Conservation (phyloP, 331 rosid species). For the Pyrus hybrid region DNA sequence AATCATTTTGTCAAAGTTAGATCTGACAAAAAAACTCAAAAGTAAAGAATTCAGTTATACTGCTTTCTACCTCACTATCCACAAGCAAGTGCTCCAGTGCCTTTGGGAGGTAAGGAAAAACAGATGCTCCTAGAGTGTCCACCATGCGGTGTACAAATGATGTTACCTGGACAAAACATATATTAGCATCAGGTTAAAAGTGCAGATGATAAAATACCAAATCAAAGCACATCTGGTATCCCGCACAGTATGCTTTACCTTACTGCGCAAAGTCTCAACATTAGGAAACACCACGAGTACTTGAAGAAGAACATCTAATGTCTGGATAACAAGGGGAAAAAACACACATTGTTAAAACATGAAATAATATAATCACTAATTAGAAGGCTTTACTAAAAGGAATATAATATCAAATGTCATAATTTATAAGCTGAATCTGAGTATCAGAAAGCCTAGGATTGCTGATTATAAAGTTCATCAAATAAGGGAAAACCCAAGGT, state of each 20-base stretch:
- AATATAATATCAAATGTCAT: neutral
- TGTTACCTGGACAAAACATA: constrained; percentile 50
- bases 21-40: neutral
- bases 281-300: constrained; percentile 80
- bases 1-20: neutral
- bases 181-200: constrained; percentile 19
- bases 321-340: constrained; percentile 32
- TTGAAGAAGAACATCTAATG: constrained; percentile 90
- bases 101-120: constrained; percentile 90
- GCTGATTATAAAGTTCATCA: neutral
- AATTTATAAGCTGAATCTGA: neutral
- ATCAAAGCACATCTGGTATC: neutral
- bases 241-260: constrained; percentile 39
- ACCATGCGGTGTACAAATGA: constrained; percentile 99
- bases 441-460: neutral
- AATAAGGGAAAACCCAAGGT: neutral
- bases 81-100: constrained; percentile 83
- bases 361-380: neutral
- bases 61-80: constrained; percentile 67
- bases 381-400: neutral
- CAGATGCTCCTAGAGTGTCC: constrained; percentile 82
- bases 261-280: constrained; percentile 60
- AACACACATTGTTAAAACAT: neutral
- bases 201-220: constrained; percentile 4
- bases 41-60: neutral